Base-by-base conservation (phyloP, 495 filamentous ascomycete genomes). In the Paragyromitra xinjiangensis region DNA sequence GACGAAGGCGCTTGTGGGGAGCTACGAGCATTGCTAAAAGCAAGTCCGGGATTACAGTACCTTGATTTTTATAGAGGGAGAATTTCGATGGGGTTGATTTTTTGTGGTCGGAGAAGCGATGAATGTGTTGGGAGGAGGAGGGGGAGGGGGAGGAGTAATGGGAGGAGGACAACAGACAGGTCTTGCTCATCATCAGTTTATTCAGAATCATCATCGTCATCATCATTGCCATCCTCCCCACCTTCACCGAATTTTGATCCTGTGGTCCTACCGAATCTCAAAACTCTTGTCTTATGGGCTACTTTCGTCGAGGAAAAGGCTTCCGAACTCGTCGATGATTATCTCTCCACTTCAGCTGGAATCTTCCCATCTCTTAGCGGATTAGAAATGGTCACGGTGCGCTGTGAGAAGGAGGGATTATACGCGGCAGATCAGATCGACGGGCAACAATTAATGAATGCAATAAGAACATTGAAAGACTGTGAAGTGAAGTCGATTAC, bases 51-150 rank as follows among this genome's bases (percentile, higher is more conserved):
- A 26, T 58, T 79, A 34, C 42, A 29, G 61, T 79, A 79, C 68
- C 29, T 79, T 19, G 77, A 79, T 78, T 79, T 79, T 6, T 79
- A 79, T 51, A 78, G 77, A 34, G 77, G 77, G 48, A 71, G 77
- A 34, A 53, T 79, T 53, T 78, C 73, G 29, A 79, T 79, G 77
- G 77, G 77, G n/a, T 51, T 79, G 42, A 79, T 79, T 45, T 79
- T 79, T 22, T 65, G 59, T 3, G 77, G 77, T 29, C 66, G 53
- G 16, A 70, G 73, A 22, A 76, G 44, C 14, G 51, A 22, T 24
- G 45, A 40, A 37, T 66, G 26, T 29, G 44, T 29, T 19, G 50
- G 55, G 14, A 48, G 65, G 67, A 24, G 48, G 29, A 68, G 63
- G 6, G 29, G 29, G 29, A 34, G 29, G 29, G 29, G 29, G 29